Conservation (phyloP, 441 rosid genomes). For the Erysimum cheiri region DNA sequence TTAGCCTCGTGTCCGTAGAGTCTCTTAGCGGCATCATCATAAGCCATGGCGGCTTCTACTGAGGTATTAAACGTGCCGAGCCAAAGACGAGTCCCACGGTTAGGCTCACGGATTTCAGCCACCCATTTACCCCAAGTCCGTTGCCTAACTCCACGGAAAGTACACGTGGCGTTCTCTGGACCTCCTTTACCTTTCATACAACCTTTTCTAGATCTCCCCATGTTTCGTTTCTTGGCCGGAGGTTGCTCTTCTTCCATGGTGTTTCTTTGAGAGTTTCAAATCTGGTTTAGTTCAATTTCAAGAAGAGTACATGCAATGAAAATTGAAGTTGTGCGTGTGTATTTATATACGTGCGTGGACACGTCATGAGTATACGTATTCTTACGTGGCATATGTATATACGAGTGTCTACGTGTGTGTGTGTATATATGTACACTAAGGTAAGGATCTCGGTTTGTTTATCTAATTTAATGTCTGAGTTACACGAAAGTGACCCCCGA, state of each 20-base stretch:
- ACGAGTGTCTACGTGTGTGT: conserved; percentile 25
- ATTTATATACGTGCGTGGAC: conserved; percentile 34
- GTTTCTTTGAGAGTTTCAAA: conserved; percentile 22
- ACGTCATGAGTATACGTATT: conserved; percentile 36
- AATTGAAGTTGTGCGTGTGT: conserved; percentile 18
- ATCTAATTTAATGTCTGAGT: conserved; percentile 15
- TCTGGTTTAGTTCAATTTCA: background rate
- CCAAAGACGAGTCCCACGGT: conserved; percentile 78
- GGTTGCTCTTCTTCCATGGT: conserved; percentile 44
- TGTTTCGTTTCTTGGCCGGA: conserved; percentile 41
- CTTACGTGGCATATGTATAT: conserved; percentile 38
- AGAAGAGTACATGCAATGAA: conserved; percentile 1
- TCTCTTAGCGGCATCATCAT: conserved; percentile 75
- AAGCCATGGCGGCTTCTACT: conserved; percentile 75
- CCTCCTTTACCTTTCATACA: conserved; percentile 97
- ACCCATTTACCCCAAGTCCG: conserved; percentile 97
- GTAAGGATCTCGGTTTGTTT: conserved; percentile 26
- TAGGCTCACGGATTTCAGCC: conserved; percentile 85
- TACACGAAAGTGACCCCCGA: conserved; percentile 41
- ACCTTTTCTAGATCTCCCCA: conserved; percentile 78
- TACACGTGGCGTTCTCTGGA: conserved; percentile 68
- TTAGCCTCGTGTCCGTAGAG: conserved; percentile 73
- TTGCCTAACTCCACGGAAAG: conserved; percentile 82
- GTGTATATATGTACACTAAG: conserved; percentile 39
- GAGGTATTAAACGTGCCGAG: conserved; percentile 90